Evolutionary conservation across 2,329 filamentous ascomycete species (phyloP), one percentile per base, ranked within the genome.

Genomic region (Alternaria dauci): DNA sequence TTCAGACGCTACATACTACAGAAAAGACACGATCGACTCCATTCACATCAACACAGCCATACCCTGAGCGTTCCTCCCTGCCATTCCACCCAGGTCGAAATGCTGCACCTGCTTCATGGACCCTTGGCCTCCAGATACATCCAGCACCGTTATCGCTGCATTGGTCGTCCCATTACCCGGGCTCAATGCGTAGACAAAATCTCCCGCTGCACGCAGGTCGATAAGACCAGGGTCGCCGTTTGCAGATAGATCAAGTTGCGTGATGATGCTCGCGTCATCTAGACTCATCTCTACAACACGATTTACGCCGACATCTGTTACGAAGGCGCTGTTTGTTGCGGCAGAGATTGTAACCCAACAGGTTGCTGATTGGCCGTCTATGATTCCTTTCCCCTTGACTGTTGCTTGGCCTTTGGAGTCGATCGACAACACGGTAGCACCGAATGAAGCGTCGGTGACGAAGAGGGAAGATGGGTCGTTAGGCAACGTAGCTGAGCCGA

Each of bases 371-470:
- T 90, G 87, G 38, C 80, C 84, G 0, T 77, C 75, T 12, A 89
- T 76, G 1, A 70, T 65, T n/a, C 78, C 76, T 47, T 52, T 55
- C 18, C 76, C 78, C 36, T 77, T 73, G 0, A 82, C 69, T 0
- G 76, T 72, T 1, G 80, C 79, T 11, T 71, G 64, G 8, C 61
- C 76, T 4, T 54, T 47, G 0, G 65, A 46, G 46, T 84, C 77
- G 23, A 86, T 62, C 1, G 79, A 74, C 1, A 89, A 71, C 5
- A 87, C 78, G 0, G 81, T 82, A 0, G 76, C 83, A 6, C 87
- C 87, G 54, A 89, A 88, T 0, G 85, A 84, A 0, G 87, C 83
- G 56, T 89, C 87, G 0, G 87, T 86, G 0, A 81, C 81, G 60
- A 89, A 86, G 39, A 88, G 68, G 1, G 56, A 51, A 16, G 61